Conservation (phyloP, 306 rosid genomes). For the Vachellia pachyceras region DNA sequence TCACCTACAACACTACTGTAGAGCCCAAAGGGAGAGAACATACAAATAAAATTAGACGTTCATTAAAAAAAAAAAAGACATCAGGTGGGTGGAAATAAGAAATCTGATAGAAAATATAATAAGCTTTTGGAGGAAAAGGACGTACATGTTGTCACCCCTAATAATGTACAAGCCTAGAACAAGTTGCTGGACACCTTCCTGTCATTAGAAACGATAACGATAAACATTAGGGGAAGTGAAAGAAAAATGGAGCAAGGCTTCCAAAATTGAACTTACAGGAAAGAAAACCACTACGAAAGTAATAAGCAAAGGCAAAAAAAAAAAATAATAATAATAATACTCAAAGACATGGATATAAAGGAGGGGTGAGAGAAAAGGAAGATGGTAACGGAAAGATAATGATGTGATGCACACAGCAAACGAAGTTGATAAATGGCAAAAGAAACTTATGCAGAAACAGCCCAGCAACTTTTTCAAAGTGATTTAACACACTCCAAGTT, state of each 20-base stretch:
- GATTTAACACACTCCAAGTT: too few species aligned
- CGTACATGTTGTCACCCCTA: slow-evolving; percentile 97
- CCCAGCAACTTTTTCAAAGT: too few species aligned
- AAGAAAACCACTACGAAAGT: background rate
- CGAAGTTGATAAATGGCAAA: background rate
- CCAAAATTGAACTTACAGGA: background rate
- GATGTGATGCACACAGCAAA: too few species aligned
- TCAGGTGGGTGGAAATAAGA: slow-evolving; percentile 5
- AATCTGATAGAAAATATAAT: slow-evolving; percentile 1
- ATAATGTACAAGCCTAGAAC: slow-evolving; percentile 91
- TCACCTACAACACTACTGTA: slow-evolving; percentile 98
- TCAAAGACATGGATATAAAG: background rate
- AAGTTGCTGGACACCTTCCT: slow-evolving; percentile 98
- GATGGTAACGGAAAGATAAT: slow-evolving; percentile 5
- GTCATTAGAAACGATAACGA: slow-evolving; percentile 42
- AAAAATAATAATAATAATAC: too few species aligned
- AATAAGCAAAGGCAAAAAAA: slow-evolving; percentile 10
- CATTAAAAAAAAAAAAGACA: background rate
- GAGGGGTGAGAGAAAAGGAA: background rate
- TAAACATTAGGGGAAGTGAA: background rate
- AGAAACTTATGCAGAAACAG: slow-evolving; percentile 11
- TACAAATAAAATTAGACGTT: background rate
- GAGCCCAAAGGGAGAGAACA: slow-evolving; percentile 28
- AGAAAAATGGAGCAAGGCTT: slow-evolving; percentile 1
- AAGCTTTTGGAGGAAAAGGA: background rate